Evolutionary conservation across 768 basidiomycete genomes (phyloP), one percentile per base, ranked within the genome.

Genomic region (Lactarius quietus): DNA sequence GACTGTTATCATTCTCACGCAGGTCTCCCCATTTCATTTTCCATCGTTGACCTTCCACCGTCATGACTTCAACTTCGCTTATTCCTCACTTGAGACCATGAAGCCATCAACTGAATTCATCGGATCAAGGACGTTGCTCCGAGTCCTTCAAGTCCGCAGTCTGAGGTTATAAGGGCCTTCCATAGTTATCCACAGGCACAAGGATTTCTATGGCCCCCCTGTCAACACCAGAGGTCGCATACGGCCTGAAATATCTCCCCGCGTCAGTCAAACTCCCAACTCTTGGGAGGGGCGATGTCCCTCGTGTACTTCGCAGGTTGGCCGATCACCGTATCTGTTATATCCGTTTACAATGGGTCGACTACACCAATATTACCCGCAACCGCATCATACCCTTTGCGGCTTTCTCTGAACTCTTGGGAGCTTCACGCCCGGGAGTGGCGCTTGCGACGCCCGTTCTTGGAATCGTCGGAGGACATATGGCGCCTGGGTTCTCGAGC

Each of bases 311-410:
- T 20, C 8, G 14, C 18, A 29, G 28, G 0, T 26, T 67, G n/a
- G 23, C 1, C 18, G 4, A 23, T 0, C 1, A 7, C 4, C 39
- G 48, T 3, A 54, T 57, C 39, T 20, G 28, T 17, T 69, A 56
- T 38, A 56, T 90, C 61, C 86, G 86, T 31, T 71, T 90, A 29
- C 81, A 84, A 72, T 92, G 86, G 86, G 80, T 87, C 9, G 89
- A 92, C 72, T 75, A 84, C 57, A 73, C 75, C 71, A 89, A 89
- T 75, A 78, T 75, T 59, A 76, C 83, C 57, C 82, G 87, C 68
- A 85, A 78, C 71, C 86, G 88, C 39, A 75, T 90, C 67, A 63
- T 91, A 26, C 81, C 90, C 4, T 66, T 82, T 6, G 35, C 76
- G 0, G 81, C 86, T 72, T 73, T 87, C 88, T 71, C 63, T 61